Percentiles rank a stretch among this genome's conserved stretches.
Evolutionary conservation across 176 grass and related monocot genomes (phyloP).

Genomic region (Chloris gayana): DNA sequence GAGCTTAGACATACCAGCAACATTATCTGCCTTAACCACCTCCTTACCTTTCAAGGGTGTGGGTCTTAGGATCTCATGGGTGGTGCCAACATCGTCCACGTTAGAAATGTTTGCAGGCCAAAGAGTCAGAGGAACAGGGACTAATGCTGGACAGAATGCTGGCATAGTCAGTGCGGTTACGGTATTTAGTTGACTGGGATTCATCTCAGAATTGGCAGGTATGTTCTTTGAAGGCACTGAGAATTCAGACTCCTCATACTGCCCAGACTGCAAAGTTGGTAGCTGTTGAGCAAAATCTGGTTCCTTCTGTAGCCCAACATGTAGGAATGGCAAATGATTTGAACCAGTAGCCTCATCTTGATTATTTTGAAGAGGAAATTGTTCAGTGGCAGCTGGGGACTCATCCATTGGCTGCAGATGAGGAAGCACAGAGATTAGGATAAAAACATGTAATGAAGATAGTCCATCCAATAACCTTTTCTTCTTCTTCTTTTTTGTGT

Average conservation of each 20-base stretch:
- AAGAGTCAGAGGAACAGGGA: constrained; percentile 47
- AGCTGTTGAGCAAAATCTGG: constrained; percentile 40
- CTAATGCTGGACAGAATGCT: constrained; percentile 55
- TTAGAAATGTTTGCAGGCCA: constrained; percentile 54
- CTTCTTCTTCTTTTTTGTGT: not conserved
- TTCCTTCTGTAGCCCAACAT: constrained; percentile 53
- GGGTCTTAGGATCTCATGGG: constrained; percentile 68
- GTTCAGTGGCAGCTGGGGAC: constrained; percentile 25
- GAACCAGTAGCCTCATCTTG: constrained; percentile 46
- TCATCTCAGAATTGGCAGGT: constrained; percentile 27
- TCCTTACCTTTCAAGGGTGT: constrained; percentile 64
- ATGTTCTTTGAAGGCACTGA: constrained; percentile 22
- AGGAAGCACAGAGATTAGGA: constrained; percentile 24
- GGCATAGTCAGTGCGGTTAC: constrained; percentile 24
- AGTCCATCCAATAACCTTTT: not conserved
- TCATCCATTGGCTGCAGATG: constrained; percentile 57
- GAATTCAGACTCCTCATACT: constrained; percentile 50
- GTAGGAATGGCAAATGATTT: constrained; percentile 45
- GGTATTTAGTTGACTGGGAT: constrained; percentile 28
- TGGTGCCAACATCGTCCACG: constrained; percentile 31
- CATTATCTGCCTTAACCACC: constrained; percentile 60
- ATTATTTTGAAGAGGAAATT: constrained; percentile 33
- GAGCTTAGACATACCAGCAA: constrained; percentile 83
- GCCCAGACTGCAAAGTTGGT: constrained; percentile 43
- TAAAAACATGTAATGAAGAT: not conserved